Conservation (phyloP, 805 yeast genomes). For the Cyberlindnera petersonii region DNA sequence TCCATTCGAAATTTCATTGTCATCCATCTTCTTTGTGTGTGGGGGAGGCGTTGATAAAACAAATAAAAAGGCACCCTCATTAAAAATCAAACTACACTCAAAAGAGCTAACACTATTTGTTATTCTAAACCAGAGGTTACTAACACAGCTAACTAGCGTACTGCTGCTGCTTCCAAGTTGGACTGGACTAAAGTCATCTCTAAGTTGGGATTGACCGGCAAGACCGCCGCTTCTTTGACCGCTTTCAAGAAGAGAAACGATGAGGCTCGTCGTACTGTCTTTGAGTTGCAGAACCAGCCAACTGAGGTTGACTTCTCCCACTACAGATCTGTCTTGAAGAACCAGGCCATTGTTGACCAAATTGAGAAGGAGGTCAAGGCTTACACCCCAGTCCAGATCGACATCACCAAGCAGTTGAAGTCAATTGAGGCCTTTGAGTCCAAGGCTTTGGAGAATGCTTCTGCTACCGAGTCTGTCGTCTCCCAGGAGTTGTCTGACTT, state of each 20-base stretch:
- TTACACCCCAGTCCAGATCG: conserved; percentile 82
- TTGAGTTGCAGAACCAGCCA: conserved; percentile 67
- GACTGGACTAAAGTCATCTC: conserved; percentile 93
- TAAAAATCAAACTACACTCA: too few relatives aligned
- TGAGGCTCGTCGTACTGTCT: conserved; percentile 85
- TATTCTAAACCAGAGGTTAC: conserved; percentile 13
- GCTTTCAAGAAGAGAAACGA: conserved; percentile 98
- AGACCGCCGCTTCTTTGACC: conserved; percentile 82
- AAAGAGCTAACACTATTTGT: too few relatives aligned
- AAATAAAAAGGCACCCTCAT: background rate
- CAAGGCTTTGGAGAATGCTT: conserved; percentile 93
- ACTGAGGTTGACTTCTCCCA: conserved; percentile 74
- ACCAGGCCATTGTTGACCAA: conserved; percentile 72
- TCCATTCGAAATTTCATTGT: too few relatives aligned
- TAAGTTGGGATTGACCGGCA: conserved; percentile 87
- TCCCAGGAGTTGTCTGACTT: conserved; percentile 80
- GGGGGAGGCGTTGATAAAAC: background rate
- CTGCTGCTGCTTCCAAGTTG: conserved; percentile 73
- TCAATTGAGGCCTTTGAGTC: conserved; percentile 91
- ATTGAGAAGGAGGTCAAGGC: conserved; percentile 70
- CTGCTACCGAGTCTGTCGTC: conserved; percentile 87
- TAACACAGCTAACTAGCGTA: conserved; percentile 33
- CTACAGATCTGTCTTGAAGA: conserved; percentile 79
- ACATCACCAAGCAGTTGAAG: conserved; percentile 84
- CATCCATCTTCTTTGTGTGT: too few relatives aligned